Evolutionary conservation across 768 basidiomycete species (phyloP).

Genomic region (Russula abietina): DNA sequence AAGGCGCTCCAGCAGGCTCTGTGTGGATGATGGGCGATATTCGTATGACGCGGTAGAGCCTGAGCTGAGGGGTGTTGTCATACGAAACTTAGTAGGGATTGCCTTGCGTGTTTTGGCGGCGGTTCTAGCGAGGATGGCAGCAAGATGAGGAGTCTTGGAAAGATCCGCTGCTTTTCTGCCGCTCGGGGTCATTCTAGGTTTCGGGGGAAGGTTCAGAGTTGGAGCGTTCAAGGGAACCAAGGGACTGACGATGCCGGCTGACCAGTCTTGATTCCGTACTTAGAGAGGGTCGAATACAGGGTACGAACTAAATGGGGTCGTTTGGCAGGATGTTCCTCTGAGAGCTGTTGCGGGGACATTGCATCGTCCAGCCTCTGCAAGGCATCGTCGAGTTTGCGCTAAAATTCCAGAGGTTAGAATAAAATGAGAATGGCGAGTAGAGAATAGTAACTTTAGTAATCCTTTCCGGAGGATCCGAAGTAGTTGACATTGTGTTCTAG

Average conservation of each 20-base stretch:
- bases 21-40: slow-evolving; percentile 72
- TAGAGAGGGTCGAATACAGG: slow-evolving; percentile 71
- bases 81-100: slow-evolving; percentile 41
- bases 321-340: slow-evolving; percentile 39
- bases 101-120: slow-evolving; percentile 49
- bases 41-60: slow-evolving; percentile 41
- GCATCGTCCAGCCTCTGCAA: slow-evolving; percentile 65
- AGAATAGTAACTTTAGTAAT: slow-evolving; percentile 2
- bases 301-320: slow-evolving; percentile 52
- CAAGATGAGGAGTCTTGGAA: slow-evolving; percentile 60
- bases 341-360: slow-evolving; percentile 35
- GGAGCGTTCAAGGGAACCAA: neutral
- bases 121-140: slow-evolving; percentile 64
- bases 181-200: slow-evolving; percentile 20
- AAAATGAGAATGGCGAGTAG: no score
- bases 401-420: slow-evolving; percentile 1
- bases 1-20: slow-evolving; percentile 67
- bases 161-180: slow-evolving; percentile 31
- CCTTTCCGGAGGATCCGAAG: neutral
- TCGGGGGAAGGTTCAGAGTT: slow-evolving; percentile 9
- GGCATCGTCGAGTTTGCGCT: slow-evolving; percentile 83
- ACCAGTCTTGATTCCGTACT: slow-evolving; percentile 63
- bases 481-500: neutral
- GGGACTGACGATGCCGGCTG: slow-evolving; percentile 35
- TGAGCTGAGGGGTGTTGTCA: slow-evolving; percentile 29